Percentiles rank a stretch among this genome's conserved stretches.
phyloP scores from a whole-genome alignment of 106 monocot species.

The Dendrobium chrysotoxum region DNA sequence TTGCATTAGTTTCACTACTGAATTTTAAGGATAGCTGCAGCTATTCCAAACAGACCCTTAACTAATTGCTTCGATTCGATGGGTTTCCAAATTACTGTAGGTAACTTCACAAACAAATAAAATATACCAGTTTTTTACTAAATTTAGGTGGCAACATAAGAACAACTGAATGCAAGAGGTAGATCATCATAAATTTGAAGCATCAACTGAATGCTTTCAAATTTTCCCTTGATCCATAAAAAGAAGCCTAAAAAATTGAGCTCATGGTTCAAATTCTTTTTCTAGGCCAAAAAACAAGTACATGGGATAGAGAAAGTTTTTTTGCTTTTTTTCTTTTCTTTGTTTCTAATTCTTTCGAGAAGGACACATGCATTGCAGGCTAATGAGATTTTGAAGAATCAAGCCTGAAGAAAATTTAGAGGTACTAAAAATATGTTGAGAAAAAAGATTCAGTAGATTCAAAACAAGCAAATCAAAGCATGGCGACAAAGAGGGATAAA shows the following conservation, averaged over 20 bases:
- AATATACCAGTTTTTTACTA: background rate
- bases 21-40: background rate
- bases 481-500: background rate
- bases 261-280: background rate
- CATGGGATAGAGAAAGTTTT: background rate
- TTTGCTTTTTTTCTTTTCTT: background rate
- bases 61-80: no score
- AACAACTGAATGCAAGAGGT: background rate
- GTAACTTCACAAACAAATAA: background rate
- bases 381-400: background rate
- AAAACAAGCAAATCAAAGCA: background rate
- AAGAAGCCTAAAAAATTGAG: background rate
- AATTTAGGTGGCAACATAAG: background rate
- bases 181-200: background rate
- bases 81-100: background rate
- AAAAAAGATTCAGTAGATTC: background rate
- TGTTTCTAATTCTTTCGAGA: background rate
- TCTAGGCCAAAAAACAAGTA: background rate
- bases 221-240: background rate
- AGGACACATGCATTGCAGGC: background rate
- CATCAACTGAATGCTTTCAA: background rate
- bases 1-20: no score
- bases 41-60: background rate
- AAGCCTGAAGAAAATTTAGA: background rate
- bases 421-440: background rate